phyloP scores from a whole-genome alignment of 768 basidiomycete genomes.

The Brasilioporus rufonigricans region DNA sequence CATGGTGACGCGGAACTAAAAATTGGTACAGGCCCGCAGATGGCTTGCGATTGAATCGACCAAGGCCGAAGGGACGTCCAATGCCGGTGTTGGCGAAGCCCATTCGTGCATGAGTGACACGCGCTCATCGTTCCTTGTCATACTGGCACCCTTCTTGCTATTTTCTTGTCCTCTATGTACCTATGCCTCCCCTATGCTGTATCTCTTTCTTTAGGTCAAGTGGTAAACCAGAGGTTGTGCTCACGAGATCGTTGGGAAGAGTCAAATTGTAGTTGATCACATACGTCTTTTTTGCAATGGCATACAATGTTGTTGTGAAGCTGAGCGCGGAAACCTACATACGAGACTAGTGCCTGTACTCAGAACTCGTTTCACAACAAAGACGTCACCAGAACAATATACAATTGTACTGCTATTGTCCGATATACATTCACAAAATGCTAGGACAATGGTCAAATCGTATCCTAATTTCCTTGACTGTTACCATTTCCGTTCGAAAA shows the following conservation, averaged over 20 bases:
- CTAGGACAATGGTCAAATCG: background rate
- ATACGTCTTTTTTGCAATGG: conserved; percentile 3
- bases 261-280: conserved; percentile 1
- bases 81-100: conserved; percentile 32
- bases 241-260: conserved; percentile 1
- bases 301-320: background rate
- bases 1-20: background rate
- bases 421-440: background rate
- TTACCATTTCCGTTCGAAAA: background rate
- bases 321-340: too few species aligned
- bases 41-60: conserved; percentile 43
- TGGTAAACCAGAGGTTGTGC: background rate
- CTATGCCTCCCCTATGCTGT: conserved; percentile 33
- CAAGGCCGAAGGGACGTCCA: conserved; percentile 44
- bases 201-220: conserved; percentile 7
- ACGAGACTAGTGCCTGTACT: too few species aligned
- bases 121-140: background rate
- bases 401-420: background rate
- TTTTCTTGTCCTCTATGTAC: conserved; percentile 27
- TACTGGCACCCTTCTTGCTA: background rate
- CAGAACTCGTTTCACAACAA: too few species aligned
- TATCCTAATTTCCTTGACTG: background rate
- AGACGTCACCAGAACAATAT: too few species aligned
- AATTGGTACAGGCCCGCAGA: conserved; percentile 19
- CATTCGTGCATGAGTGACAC: conserved; percentile 20